Conservation (phyloP, 108 stramenopile genomes). For the Aurantiochytrium sp. region DNA sequence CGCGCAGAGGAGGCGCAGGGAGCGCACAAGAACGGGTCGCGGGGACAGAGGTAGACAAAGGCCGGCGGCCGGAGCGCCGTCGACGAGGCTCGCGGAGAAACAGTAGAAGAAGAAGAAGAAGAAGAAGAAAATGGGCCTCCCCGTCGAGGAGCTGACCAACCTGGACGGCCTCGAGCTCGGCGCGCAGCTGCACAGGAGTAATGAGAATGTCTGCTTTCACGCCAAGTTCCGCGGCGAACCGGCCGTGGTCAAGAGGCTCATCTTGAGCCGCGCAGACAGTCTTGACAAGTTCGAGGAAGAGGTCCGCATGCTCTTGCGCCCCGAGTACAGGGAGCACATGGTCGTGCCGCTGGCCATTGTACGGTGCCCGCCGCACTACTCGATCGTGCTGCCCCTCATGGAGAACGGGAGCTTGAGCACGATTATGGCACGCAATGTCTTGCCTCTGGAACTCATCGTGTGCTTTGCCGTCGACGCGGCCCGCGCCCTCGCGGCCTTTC, state of each 20-base stretch:
- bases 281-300: conserved; percentile 4
- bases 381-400: conserved; percentile 9
- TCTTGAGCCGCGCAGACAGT: neutral
- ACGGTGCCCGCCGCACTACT: neutral
- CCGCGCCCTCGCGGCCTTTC: neutral
- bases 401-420: conserved; percentile 16
- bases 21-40: too few relatives aligned
- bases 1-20: too few relatives aligned
- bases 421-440: neutral
- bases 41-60: too few relatives aligned
- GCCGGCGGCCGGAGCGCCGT: too few relatives aligned
- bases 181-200: neutral
- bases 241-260: neutral
- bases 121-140: too few relatives aligned
- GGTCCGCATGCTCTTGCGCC: neutral
- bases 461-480: conserved; percentile 11
- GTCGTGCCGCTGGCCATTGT: neutral
- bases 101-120: too few relatives aligned
- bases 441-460: neutral
- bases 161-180: conserved; percentile 15
- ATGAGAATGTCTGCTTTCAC: neutral
- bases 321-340: neutral
- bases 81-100: too few relatives aligned
- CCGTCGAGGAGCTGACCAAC: neutral
- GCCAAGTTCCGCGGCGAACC: conserved; percentile 17